These are phyloP conservation scores for Solanum chacoense DNA, from an alignment of 305 asterid genomes.

Conservation along the genomic window DNA sequence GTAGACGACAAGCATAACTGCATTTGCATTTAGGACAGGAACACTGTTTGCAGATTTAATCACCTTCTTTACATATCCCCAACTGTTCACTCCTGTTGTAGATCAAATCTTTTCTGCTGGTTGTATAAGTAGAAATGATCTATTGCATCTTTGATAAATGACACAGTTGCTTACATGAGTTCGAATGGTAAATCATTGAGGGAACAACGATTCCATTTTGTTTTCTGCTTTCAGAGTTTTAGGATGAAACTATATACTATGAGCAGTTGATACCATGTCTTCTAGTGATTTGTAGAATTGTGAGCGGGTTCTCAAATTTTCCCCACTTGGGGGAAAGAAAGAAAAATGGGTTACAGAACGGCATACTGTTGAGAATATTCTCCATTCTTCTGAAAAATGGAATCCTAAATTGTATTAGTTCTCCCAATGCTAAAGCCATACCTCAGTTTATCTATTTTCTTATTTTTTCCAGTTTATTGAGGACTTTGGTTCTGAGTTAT, in stretches of 20 bases:
- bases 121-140: neutral
- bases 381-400: neutral
- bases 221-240: neutral
- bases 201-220: neutral
- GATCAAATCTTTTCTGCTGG: neutral
- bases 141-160: neutral
- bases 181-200: neutral
- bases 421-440: neutral
- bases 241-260: neutral
- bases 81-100: neutral
- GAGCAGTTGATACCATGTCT: neutral
- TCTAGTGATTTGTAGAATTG: neutral
- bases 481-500: neutral
- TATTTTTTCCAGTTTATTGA: neutral
- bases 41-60: neutral
- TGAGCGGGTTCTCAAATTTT: neutral
- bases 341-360: neutral
- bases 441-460: neutral
- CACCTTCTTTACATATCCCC: neutral
- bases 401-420: neutral
- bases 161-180: neutral
- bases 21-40: neutral
- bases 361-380: neutral
- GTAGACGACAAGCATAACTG: neutral
- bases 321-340: neutral